Base-by-base conservation (phyloP, 2,329 filamentous ascomycete species). In the Fusarium tuaranense region DNA sequence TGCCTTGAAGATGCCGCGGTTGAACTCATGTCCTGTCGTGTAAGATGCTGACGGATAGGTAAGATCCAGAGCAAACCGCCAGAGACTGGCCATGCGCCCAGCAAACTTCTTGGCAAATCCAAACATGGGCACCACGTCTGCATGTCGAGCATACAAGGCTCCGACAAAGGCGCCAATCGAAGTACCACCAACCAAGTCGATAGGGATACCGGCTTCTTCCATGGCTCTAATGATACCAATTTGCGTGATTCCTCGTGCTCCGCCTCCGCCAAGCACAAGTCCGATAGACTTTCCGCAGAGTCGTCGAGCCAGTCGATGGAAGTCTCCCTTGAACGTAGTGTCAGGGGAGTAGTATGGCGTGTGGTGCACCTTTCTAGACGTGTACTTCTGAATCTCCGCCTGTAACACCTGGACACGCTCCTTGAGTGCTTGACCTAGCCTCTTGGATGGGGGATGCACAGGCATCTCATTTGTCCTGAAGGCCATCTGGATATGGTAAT, bases 1-100 rank as follows among this genome's bases (percentile, higher is more conserved):
- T 0, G 96, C 95, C 83, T 99, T 99, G 90, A 98, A 99, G 74
- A 99, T 98, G 46, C 97, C 97, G 8, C 97, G 94, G 79, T 99
- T 99, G 89, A 99, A 99, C 80, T 99, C 97, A 81, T 99, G 97
- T 1, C 97, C 97, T 0, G 97, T 99, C 1, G 97, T 99, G 84
- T 99, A 99, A 1, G 96, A 98, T 9, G 94, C 95, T 7, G 96
- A 97, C 0, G 97, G 97, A 82, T 99, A 99, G 0, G 97, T 99
- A 78, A 99, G 84, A 80, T 99, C 97, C 4, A 99, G 87, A 1
- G 95, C 95, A 82, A 99, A 98, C n/a, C 97, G 92, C 97, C 97
- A 99, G 85, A 98, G 94, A 83, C 96, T 98, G 53, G 94, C 95
- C 97, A 99, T 99, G n/a, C 97, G 93, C 6, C 97, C 95, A 0